Percentiles rank a stretch among this genome's conserved stretches.
Evolutionary conservation across 2,329 filamentous ascomycete genomes (phyloP).

Genomic region (Arthrocladium fulminans): DNA sequence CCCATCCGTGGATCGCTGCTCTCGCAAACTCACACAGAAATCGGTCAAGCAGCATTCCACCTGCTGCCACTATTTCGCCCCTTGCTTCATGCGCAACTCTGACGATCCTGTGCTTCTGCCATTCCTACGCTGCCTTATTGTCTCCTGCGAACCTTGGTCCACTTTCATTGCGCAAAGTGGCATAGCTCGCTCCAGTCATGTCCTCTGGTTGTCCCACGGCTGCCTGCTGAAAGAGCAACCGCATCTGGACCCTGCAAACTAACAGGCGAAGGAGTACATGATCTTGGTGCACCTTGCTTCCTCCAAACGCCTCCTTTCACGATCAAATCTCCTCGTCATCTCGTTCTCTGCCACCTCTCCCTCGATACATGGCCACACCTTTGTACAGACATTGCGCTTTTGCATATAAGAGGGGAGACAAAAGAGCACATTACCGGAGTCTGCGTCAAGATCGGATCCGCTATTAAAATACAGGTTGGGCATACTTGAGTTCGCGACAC

Average conservation of each 20-base stretch:
- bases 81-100: constrained; percentile 22
- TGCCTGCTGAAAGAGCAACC: constrained; percentile 26
- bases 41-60: constrained; percentile 23
- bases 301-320: constrained; percentile 13
- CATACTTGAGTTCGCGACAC: neutral
- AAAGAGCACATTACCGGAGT: neutral
- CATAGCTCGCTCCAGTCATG: constrained; percentile 16
- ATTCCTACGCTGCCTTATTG: constrained; percentile 16
- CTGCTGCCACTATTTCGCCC: constrained; percentile 26
- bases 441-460: neutral
- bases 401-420: constrained; percentile 7
- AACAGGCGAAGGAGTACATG: constrained; percentile 24
- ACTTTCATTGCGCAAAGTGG: constrained; percentile 9
- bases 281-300: constrained; percentile 20
- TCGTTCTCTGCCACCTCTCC: constrained; percentile 14
- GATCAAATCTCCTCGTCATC: constrained; percentile 16
- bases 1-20: constrained; percentile 8
- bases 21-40: constrained; percentile 20
- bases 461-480: neutral
- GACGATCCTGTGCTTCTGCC: constrained; percentile 7
- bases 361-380: constrained; percentile 18
- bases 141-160: constrained; percentile 13
- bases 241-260: constrained; percentile 23
- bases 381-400: neutral
- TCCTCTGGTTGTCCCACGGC: constrained; percentile 23